phyloP scores from a whole-genome alignment of 352 stramenopile genomes.

The Phytopythium delawarense region DNA sequence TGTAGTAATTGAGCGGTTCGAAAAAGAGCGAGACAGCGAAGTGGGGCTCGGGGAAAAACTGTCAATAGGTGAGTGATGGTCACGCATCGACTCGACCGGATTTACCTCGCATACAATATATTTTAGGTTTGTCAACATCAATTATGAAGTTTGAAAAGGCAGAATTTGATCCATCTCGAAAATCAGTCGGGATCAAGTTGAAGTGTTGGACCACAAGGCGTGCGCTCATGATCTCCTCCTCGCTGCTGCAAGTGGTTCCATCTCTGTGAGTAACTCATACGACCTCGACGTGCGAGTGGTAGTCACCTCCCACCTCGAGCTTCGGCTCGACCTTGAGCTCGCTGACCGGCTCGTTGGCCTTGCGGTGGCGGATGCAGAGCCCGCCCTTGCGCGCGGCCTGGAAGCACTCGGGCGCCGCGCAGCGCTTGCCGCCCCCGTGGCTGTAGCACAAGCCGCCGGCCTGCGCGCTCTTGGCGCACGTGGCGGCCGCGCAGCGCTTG shows the following conservation, averaged over 20 bases:
- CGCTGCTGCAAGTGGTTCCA: too few relatives aligned
- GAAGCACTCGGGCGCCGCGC: slow-evolving; percentile 62
- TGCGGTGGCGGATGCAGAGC: slow-evolving; percentile 78
- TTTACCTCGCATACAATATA: too few relatives aligned
- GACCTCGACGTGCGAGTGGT: too few relatives aligned
- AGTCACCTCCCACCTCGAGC: too few relatives aligned
- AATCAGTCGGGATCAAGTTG: too few relatives aligned
- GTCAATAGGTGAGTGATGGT: slow-evolving; percentile 2
- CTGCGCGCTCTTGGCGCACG: slow-evolving; percentile 69
- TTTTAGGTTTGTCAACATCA: too few relatives aligned
- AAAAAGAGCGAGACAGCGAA: slow-evolving; percentile 1
- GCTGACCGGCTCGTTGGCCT: slow-evolving; percentile 10
- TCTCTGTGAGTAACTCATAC: too few relatives aligned
- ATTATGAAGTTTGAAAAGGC: too few relatives aligned
- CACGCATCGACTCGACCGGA: neutral
- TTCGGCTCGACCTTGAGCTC: neutral
- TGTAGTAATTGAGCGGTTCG: neutral
- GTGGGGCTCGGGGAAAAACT: neutral
- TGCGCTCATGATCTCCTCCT: too few relatives aligned
- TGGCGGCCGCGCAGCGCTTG: slow-evolving; percentile 54
- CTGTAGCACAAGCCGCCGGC: slow-evolving; percentile 77
- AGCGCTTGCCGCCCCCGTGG: slow-evolving; percentile 75
- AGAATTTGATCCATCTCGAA: too few relatives aligned
- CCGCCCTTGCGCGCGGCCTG: slow-evolving; percentile 72
- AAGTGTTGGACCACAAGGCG: too few relatives aligned